Evolutionary conservation across 1,284 basidiomycete genomes (phyloP).

Genomic region (Hortiboletus rubellus): DNA sequence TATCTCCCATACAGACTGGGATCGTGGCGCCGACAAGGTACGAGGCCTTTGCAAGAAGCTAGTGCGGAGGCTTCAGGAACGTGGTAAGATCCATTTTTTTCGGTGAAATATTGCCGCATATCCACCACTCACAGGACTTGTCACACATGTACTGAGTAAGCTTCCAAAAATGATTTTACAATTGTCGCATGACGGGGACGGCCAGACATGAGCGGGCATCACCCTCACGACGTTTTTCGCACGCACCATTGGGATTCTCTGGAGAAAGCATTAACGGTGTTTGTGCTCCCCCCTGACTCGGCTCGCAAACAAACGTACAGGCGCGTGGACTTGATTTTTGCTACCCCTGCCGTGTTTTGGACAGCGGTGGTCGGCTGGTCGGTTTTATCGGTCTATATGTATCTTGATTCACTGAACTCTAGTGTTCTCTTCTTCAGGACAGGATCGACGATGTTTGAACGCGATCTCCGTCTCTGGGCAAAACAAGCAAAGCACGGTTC

Average conservation of each 20-base stretch:
- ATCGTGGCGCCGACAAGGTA: conserved; percentile 42
- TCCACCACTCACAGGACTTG: conserved; percentile 44
- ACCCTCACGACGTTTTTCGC: conserved; percentile 51
- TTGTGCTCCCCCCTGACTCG: conserved; percentile 49
- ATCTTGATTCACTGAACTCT: neutral
- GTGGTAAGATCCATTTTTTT: conserved; percentile 41
- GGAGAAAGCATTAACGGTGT: conserved; percentile 71
- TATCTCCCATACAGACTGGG: conserved; percentile 61
- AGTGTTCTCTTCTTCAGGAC: conserved; percentile 51
- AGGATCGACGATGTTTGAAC: conserved; percentile 77
- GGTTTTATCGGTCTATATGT: conserved; percentile 17
- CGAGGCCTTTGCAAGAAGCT: conserved; percentile 53
- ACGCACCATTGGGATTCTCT: conserved; percentile 62
- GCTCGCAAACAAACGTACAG: conserved; percentile 45
- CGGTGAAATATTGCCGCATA: neutral
- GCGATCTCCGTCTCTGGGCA: conserved; percentile 74
- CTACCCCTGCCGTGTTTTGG: conserved; percentile 68
- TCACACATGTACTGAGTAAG: conserved; percentile 71
- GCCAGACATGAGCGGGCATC: conserved; percentile 58
- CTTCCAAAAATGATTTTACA: conserved; percentile 5
- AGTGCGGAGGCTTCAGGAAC: conserved; percentile 52
- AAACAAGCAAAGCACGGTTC: conserved; percentile 55
- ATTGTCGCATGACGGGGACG: conserved; percentile 16
- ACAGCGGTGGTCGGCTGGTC: conserved; percentile 79
- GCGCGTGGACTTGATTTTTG: conserved; percentile 75